A percentile compares a stretch with the other conserved stretches of the same genome.
Conservation (phyloP, 768 basidiomycete genomes). For the Boletus rufocinnamomeus region DNA sequence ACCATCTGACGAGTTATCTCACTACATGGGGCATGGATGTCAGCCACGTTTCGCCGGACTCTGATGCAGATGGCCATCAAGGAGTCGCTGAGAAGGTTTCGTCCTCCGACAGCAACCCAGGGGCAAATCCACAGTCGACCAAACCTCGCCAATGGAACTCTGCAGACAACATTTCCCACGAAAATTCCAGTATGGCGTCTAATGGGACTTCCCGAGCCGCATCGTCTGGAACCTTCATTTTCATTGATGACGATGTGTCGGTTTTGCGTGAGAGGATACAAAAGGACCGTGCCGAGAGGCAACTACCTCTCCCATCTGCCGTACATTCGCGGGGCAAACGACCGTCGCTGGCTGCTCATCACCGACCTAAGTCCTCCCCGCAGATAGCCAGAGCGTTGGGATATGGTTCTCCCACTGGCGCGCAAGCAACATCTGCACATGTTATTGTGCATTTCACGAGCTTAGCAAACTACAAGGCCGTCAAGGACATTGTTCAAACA, state of each 20-base stretch:
- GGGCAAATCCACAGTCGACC: slow-evolving; percentile 7
- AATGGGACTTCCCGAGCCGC: slow-evolving; percentile 30
- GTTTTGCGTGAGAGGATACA: slow-evolving; percentile 76
- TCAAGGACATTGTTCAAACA: slow-evolving; percentile 83
- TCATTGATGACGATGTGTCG: slow-evolving; percentile 91
- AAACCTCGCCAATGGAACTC: slow-evolving; percentile 28
- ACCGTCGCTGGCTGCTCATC: slow-evolving; percentile 64
- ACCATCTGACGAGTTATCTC: slow-evolving; percentile 89
- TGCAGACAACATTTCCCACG: slow-evolving; percentile 23
- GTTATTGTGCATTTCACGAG: slow-evolving; percentile 88
- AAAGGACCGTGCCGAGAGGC: slow-evolving; percentile 63
- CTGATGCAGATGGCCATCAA: slow-evolving; percentile 46
- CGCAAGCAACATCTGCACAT: slow-evolving; percentile 36
- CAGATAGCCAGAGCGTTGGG: slow-evolving; percentile 66
- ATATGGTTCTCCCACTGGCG: slow-evolving; percentile 31
- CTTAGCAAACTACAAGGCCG: slow-evolving; percentile 81
- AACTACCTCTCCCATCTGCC: slow-evolving; percentile 38
- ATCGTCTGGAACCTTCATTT: slow-evolving; percentile 60
- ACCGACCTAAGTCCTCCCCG: slow-evolving; percentile 79
- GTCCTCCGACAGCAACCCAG: slow-evolving; percentile 10
- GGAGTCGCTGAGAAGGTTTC: slow-evolving; percentile 17
- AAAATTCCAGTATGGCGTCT: slow-evolving; percentile 16
- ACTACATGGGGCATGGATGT: slow-evolving; percentile 96
- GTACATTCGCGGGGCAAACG: slow-evolving; percentile 54
- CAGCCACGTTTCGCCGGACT: slow-evolving; percentile 69